A percentile compares a stretch with the other conserved stretches of the same genome.
Conservation (phyloP, 768 basidiomycete genomes). For the Lyophyllum atratum region DNA sequence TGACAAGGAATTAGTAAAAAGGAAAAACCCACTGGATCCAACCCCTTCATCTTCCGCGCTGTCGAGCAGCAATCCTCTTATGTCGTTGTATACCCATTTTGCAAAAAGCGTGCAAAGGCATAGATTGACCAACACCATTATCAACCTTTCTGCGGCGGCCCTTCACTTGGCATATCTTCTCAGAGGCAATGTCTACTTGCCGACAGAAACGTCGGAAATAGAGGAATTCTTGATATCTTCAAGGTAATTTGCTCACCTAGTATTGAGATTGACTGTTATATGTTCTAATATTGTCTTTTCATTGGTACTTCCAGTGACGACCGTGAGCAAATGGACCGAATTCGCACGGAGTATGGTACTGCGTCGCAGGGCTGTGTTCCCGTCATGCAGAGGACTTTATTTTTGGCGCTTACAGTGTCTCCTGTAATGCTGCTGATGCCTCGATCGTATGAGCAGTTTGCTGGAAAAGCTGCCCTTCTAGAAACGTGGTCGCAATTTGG, state of each 20-base stretch:
- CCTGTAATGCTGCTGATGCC: not conserved
- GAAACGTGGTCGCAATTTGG: not conserved
- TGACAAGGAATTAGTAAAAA: no score
- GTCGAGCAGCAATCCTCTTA: no score
- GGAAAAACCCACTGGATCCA: no score
- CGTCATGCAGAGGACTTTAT: not conserved
- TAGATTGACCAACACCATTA: no score
- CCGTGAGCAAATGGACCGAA: not conserved
- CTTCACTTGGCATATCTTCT: no score
- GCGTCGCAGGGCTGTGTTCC: not conserved
- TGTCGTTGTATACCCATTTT: no score
- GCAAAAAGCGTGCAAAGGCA: no score
- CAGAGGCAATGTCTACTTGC: no score
- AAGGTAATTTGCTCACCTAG: not conserved
- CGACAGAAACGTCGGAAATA: no score
- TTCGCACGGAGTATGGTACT: not conserved
- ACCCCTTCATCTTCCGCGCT: no score
- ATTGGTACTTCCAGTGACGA: not conserved
- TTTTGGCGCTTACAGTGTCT: not conserved
- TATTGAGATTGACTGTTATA: not conserved
- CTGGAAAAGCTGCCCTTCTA: not conserved
- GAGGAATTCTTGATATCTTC: no score
- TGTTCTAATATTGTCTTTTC: not conserved
- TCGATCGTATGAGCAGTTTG: not conserved
- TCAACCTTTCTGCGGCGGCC: no score